Evolutionary conservation across 352 stramenopile species (phyloP).

Genomic region (Phytophthora cactorum): DNA sequence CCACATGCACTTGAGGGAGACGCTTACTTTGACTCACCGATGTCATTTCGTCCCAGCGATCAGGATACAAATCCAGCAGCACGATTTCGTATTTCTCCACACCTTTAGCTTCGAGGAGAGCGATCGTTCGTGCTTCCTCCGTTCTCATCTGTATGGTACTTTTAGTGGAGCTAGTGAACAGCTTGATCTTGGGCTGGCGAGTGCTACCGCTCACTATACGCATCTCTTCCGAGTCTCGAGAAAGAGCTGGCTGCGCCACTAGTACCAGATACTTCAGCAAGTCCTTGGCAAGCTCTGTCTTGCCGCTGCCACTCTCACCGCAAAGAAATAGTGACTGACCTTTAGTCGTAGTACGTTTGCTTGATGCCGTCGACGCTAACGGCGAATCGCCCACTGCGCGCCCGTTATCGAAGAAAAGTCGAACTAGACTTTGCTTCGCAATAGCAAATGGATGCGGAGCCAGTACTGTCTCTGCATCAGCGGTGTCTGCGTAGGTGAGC

Average conservation of each 20-base stretch:
- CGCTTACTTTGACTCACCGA: conserved; percentile 70
- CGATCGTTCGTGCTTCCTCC: conserved; percentile 74
- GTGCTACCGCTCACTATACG: neutral
- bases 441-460: conserved; percentile 79
- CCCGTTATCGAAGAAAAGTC: conserved; percentile 44
- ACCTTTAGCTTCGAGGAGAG: conserved; percentile 75
- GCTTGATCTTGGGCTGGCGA: conserved; percentile 47
- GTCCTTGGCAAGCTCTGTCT: conserved; percentile 82
- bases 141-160: conserved; percentile 86
- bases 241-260: conserved; percentile 50
- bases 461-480: conserved; percentile 43
- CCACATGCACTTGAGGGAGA: conserved; percentile 77
- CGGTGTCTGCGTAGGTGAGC: conserved; percentile 60
- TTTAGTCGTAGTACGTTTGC: neutral
- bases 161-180: conserved; percentile 87
- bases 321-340: conserved; percentile 52
- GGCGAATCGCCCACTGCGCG: neutral
- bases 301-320: conserved; percentile 77
- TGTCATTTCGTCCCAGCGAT: conserved; percentile 76
- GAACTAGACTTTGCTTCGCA: conserved; percentile 64
- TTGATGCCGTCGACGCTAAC: conserved; percentile 5
- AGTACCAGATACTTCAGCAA: conserved; percentile 81
- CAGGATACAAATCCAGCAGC: conserved; percentile 65
- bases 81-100: conserved; percentile 74
- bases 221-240: neutral